These are phyloP conservation scores for Corinectria fuckeliana DNA, from an alignment of 2,329 filamentous ascomycete genomes.

Conservation along the genomic window DNA sequence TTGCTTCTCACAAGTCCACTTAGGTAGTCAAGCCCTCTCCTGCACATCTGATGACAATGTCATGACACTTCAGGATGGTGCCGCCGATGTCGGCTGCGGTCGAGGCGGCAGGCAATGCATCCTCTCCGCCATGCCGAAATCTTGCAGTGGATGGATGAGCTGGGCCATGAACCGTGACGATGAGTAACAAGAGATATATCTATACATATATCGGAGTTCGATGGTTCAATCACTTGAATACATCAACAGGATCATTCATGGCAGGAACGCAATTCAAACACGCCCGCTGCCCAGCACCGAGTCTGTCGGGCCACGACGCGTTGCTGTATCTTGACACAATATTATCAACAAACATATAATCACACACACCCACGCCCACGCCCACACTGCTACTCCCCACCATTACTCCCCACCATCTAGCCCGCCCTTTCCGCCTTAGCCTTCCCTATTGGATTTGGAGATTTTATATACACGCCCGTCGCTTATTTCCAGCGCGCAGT, in stretches of 20 bases:
- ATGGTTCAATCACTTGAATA: not conserved
- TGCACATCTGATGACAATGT: too few relatives aligned
- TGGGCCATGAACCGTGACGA: not conserved
- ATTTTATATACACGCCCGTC: conserved; percentile 33
- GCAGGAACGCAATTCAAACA: conserved; percentile 8
- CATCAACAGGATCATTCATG: not conserved
- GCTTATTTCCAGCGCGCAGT: conserved; percentile 12
- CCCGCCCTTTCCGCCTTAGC: conserved; percentile 9
- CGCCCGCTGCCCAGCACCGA: conserved; percentile 4
- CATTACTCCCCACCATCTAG: conserved; percentile 31
- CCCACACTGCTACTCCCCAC: too few relatives aligned
- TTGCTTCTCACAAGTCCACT: not conserved
- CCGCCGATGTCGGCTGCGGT: not conserved
- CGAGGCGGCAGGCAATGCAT: not conserved
- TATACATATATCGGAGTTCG: too few relatives aligned
- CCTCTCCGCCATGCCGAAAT: not conserved
- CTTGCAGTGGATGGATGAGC: not conserved
- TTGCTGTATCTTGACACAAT: conserved; percentile 30
- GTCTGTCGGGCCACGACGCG: conserved; percentile 6
- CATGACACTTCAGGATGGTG: too few relatives aligned
- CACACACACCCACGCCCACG: conserved; percentile 24
- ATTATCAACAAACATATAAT: conserved; percentile 35
- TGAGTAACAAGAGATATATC: not conserved
- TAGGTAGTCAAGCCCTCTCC: not conserved
- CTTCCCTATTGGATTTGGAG: conserved; percentile 30